Base-by-base conservation (phyloP, 2,329 filamentous ascomycete genomes). In the Colletotrichum caudatum region DNA sequence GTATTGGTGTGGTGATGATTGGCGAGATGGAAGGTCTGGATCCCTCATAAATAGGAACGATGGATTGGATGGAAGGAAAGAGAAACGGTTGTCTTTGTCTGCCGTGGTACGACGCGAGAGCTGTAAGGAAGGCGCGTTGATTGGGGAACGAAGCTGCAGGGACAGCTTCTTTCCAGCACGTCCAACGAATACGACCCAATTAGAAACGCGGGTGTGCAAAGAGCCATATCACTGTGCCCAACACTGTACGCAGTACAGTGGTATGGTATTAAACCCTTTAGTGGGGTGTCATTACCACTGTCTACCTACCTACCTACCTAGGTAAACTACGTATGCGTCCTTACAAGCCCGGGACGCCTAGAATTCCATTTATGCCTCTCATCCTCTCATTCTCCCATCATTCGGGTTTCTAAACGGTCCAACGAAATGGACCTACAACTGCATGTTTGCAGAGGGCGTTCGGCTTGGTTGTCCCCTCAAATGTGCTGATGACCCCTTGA, bases 401-500 rank as follows among this genome's bases (percentile, higher is more conserved):
- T 37, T 16, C 60, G 23, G 18, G 2, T 29, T 9, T 11, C 18
- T 9, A 50, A 46, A 2, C 51, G 12, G 26, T 11, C 39, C 39
- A 44, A 16, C 29, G 20, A 56, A 29, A 37, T n/a, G n/a, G 46
- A 53, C 50, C 68, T 74, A 77, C 35, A 77, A 60, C 54, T 86
- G 84, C 44, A 87, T 75, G 66, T 82, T 82, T 58, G 80, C 80
- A 5, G 81, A 81, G 29, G 82, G 81, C 35, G 76, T 80, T 71
- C 84, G 80, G 61, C 78, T 83, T 6, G 81, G 79, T 1, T 81
- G 85, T 16, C 89, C 88, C 74, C 90, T 88, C 72, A 99, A 84
- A 84, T 99, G 96, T 48, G 96, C 97, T 66, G 94, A 92, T 12
- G 94, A 97, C 61, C 95, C 95, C 78, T 97, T 94, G 83, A 98